Evolutionary conservation across 768 basidiomycete genomes (phyloP), one percentile per base, ranked within the genome.

Genomic region (Mycena chlorophos): DNA sequence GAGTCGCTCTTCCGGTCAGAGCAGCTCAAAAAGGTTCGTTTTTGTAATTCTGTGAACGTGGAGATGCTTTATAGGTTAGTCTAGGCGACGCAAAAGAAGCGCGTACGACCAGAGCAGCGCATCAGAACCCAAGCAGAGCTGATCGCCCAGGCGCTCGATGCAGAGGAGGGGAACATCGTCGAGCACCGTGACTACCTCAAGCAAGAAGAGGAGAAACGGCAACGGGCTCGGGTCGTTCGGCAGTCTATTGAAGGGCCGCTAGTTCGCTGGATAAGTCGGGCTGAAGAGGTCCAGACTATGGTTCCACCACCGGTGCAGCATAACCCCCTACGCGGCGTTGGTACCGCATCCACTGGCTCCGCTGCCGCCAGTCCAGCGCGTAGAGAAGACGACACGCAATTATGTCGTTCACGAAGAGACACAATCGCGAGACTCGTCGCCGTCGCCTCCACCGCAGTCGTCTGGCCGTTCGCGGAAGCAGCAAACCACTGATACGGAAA

Each of bases 171-270:
- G 0, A 95, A 95, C 66, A 84, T 87, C 20, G 77, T 78, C 4
- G 86, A 91, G 45, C 89, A 94, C 59, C 77, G 82, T 30, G 82
- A 92, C 62, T 94, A 94, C 65, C 82, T 94, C 26, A 81, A 78
- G 48, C 70, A 84, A 2, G 93, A 95, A 62, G 91, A 91, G 65
- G 90, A 91, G 70, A 91, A 89, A 61, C 83, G 91, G 6, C 84
- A 81, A 64, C 83, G 83, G 28, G 86, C 82, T 23, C 76, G 75
- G 17, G 84, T 85, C 23, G 81, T 86, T 26, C 83, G 87, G 40
- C 73, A 79, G n/a, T 68, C 75, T 12, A 75, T 87, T 6, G 73
- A 83, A 25, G 91, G 88, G 0, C 88, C 89, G 2, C 68, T 89
- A 25, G 54, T 94, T 29, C 78, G 89, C 46, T 91, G 85, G 86